Evolutionary conservation across 2,329 filamentous ascomycete genomes (phyloP).

Genomic region (Aspergillus sp.): DNA sequence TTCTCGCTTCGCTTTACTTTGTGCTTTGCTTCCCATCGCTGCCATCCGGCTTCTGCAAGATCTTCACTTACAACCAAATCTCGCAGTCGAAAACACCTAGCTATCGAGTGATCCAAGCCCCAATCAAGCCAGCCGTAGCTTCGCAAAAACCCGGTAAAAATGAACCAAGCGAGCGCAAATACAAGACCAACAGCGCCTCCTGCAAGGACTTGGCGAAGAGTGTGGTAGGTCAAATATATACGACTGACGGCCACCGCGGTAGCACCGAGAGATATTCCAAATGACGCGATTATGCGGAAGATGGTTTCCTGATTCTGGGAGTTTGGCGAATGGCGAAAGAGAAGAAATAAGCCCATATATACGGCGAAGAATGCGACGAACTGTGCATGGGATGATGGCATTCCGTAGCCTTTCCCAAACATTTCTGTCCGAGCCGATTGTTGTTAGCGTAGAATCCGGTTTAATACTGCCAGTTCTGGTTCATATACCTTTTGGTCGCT

Average conservation of each 20-base stretch:
- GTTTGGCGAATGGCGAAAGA: constrained; percentile 72
- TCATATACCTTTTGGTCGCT: constrained; percentile 72
- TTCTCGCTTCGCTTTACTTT: constrained; percentile 31
- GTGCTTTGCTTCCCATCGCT: constrained; percentile 72
- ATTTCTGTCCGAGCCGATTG: constrained; percentile 50
- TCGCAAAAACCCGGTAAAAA: constrained; percentile 65
- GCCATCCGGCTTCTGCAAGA: constrained; percentile 87
- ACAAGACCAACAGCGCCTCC: constrained; percentile 69
- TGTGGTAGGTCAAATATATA: constrained; percentile 92
- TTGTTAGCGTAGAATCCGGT: background rate
- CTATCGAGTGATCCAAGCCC: constrained; percentile 65
- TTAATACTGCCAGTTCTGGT: background rate
- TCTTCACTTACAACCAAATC: constrained; percentile 89
- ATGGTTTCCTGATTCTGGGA: constrained; percentile 44
- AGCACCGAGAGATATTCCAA: constrained; percentile 62
- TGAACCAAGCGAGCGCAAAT: constrained; percentile 78
- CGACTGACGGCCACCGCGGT: constrained; percentile 75
- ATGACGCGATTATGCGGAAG: constrained; percentile 55
- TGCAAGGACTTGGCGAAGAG: constrained; percentile 79
- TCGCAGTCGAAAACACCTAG: constrained; percentile 68
- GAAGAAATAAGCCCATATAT: constrained; percentile 79
- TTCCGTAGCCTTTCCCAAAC: constrained; percentile 92
- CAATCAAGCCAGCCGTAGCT: constrained; percentile 69
- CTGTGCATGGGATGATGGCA: constrained; percentile 94
- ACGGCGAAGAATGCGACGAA: constrained; percentile 91